phyloP scores from a whole-genome alignment of 75 land plant genomes.

The Ceratopteris richardii region DNA sequence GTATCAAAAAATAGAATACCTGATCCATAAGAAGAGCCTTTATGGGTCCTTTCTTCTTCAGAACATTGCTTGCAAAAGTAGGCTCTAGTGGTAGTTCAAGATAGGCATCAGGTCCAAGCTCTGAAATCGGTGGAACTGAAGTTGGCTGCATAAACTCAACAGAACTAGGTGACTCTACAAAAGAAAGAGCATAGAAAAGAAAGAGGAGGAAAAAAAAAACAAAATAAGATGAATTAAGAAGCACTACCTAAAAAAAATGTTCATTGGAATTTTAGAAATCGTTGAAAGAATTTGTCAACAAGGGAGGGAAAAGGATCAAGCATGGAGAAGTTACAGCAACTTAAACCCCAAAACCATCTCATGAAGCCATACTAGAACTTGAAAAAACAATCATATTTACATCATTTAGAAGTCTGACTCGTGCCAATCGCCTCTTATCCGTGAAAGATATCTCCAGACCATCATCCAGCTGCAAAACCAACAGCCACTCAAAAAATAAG shows the following conservation, averaged over 20 bases:
- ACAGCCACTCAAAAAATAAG: conserved; percentile 2
- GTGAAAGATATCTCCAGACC: conserved; percentile 91
- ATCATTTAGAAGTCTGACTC: conserved; percentile 76
- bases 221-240: no score
- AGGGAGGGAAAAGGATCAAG: no score
- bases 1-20: conserved; percentile 36
- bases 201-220: no score
- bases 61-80: conserved; percentile 39
- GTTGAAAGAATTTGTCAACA: no score
- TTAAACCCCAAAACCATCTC: no score
- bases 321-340: no score
- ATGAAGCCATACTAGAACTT: no score
- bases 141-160: conserved; percentile 51
- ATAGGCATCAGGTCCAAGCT: conserved; percentile 91
- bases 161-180: conserved; percentile 3
- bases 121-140: conserved; percentile 78
- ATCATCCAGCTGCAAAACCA: conserved; percentile 71
- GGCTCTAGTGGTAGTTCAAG: conserved; percentile 50
- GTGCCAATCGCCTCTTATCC: conserved; percentile 92
- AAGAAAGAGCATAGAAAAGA: no score
- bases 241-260: no score
- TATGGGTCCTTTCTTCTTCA: conserved; percentile 64
- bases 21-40: conserved; percentile 92
- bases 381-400: conserved; percentile 24
- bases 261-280: no score